Base-by-base conservation (phyloP, 306 rosid genomes). In the Arachis stenosperma region DNA sequence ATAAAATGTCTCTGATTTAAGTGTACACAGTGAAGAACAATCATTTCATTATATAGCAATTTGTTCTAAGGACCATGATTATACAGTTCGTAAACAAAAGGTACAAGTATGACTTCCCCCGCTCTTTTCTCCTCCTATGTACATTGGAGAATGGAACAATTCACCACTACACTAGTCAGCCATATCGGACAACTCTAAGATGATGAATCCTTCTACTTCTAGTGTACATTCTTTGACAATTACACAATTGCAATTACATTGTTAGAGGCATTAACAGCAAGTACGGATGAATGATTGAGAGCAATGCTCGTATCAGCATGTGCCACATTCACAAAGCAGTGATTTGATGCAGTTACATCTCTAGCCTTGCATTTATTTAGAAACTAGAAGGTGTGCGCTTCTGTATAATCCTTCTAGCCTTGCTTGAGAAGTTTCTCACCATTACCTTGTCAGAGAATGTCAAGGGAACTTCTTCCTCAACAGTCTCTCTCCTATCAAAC, bases 381-480 rank as follows among this genome's bases (percentile, higher is more conserved):
- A 61, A 77, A 73, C 11, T 56, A 43, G 41, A 30, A 33, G 64
- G 39, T 54, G 61, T 17, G 37, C 29, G 27, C 78, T 81, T 75
- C 60, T 65, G 77, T 57, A 71, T 13, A 72, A 76, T 53, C 70
- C 82, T 84, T 73, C 82, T 88, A 9, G 90, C 89, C 79, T 77
- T 84, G 48, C 78, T 80, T 2, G 91, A 87, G 84, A 87, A 88
- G 81, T 67, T 87, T 74, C 85, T 74, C 14, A 71, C 84, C 75
- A 44, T 63, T 50, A 61, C 75, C 27, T 62, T 83, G 74, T 91
- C 89, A 0, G 92, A 85, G 76, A 91, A 91, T 53, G 98, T 91
- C 82, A 91, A 84, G 6, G 96, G 90, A 81, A 84, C 86, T 76
- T 91, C 93, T 78, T 89, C 98, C 37, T 91, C 96, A 5, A 57